phyloP scores from a whole-genome alignment of 768 basidiomycete species.

The Trametes maxima region DNA sequence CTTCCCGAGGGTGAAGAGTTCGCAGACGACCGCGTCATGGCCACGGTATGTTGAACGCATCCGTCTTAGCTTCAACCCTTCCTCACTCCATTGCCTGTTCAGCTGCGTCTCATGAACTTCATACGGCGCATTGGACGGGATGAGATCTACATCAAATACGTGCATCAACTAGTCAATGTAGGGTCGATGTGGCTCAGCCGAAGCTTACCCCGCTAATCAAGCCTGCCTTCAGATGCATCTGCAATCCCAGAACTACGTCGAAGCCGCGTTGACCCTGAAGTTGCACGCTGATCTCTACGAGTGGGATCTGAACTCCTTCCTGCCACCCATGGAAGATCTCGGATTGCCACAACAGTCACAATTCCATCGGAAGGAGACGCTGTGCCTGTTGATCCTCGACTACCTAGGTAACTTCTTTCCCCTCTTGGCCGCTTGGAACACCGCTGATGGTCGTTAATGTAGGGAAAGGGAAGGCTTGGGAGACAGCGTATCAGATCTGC shows the following conservation, averaged over 20 bases:
- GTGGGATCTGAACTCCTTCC: slow-evolving; percentile 83
- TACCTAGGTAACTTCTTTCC: slow-evolving; percentile 66
- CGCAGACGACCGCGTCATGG: slow-evolving; percentile 92
- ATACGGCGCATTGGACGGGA: slow-evolving; percentile 89
- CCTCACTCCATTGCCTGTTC: neutral
- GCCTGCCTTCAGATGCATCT: slow-evolving; percentile 67
- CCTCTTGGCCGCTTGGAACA: slow-evolving; percentile 1
- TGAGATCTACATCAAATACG: slow-evolving; percentile 95
- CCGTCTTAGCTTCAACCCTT: neutral
- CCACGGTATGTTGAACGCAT: slow-evolving; percentile 56
- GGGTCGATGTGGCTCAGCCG: slow-evolving; percentile 26
- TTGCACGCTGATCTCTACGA: slow-evolving; percentile 91
- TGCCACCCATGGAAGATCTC: slow-evolving; percentile 87
- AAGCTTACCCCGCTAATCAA: neutral
- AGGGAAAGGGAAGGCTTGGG: slow-evolving; percentile 99
- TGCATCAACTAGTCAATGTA: slow-evolving; percentile 92
- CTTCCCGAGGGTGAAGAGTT: slow-evolving; percentile 93
- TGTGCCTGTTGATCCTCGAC: slow-evolving; percentile 90
- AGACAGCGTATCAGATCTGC: slow-evolving; percentile 90
- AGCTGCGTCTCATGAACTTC: slow-evolving; percentile 92
- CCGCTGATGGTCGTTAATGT: slow-evolving; percentile 13
- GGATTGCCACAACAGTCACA: slow-evolving; percentile 90
- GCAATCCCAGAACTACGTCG: slow-evolving; percentile 87
- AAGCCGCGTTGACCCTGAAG: slow-evolving; percentile 92
- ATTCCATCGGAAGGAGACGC: slow-evolving; percentile 91